Base-by-base conservation (phyloP, 2,329 filamentous ascomycete genomes). In the Metarhizium guizhouense region DNA sequence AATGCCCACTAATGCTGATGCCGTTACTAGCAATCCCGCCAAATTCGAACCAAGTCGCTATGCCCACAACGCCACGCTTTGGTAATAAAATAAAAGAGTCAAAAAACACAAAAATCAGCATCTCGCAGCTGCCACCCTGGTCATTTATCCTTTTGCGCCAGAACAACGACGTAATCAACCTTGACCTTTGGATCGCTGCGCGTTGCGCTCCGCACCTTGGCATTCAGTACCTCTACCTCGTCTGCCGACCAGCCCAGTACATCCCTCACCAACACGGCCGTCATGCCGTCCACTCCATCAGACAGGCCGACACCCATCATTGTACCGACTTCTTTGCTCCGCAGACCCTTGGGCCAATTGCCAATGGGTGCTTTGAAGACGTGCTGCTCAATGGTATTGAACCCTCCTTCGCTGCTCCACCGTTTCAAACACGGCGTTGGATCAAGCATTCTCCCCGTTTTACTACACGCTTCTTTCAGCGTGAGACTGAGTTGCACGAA, bases 171-270 rank as follows among this genome's bases (percentile, higher is more conserved):
- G 42, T 66, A 63, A 43, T 70, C 65, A 36, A 67, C 67, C 34
- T 68, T 58, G 3, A 67, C 56, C 57, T 73, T 70, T 3, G 65
- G 60, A 10, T 58, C 62, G 16, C 52, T 60, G 51, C 68, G 64
- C 29, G 59, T 61, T 7, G 62, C 58, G 4, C 60, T 62, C n/a
- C 64, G 57, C 1, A 67, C 65, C 0, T 56, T 51, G 2, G 55
- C 53, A 6, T 67, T 67, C 13, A 68, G 59, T 30, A 73, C 68
- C 68, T 78, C 72, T 2, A 79, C 76, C 56, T 76, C 69, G n/a
- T 73, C 73, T 25, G 65, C 61, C 1, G 67, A 70, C 61, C 71
- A 68, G 2, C 70, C 72, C 52, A 74, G 54, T 0, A 74, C 68
- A 13, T 74, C 70, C 14, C 67, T 62, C 59, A 70, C 66, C 14